Conservation (phyloP, 345 rosid species). For the Eucalyptus regnans region DNA sequence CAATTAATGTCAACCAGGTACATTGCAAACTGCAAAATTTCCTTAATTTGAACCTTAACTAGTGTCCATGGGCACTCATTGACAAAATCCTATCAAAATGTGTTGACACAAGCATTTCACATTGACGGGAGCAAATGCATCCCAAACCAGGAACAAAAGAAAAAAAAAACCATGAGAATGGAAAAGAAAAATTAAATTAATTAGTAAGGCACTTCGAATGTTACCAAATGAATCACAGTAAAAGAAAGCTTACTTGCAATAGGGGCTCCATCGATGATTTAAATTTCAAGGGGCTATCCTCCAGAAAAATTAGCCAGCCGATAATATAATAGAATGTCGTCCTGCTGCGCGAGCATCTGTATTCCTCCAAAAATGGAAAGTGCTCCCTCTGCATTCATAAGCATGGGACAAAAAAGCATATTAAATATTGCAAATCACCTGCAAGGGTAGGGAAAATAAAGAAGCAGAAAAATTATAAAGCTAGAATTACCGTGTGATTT, state of each 20-base stretch:
- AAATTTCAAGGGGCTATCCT: slow-evolving; percentile 93
- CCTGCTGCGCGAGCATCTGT: slow-evolving; percentile 92
- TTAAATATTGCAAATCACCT: not conserved
- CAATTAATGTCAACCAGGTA: not conserved
- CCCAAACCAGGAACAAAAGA: not conserved
- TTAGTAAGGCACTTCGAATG: not conserved
- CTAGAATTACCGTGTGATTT: slow-evolving; percentile 77
- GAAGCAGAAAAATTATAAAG: not conserved
- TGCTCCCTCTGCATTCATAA: slow-evolving; percentile 75
- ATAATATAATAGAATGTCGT: slow-evolving; percentile 91
- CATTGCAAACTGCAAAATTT: not conserved
- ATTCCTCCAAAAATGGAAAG: slow-evolving; percentile 87
- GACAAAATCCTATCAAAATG: not conserved
- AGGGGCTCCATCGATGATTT: slow-evolving; percentile 97
- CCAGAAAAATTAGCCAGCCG: slow-evolving; percentile 96
- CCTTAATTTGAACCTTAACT: not conserved
- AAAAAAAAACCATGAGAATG: not conserved
- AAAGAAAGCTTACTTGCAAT: slow-evolving; percentile 39
- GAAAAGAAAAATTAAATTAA: not conserved
- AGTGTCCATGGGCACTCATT: not conserved
- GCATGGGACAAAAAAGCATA: not conserved
- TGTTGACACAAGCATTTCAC: not conserved
- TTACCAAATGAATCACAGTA: not conserved
- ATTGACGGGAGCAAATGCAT: not conserved
- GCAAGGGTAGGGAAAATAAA: not conserved